phyloP scores from a whole-genome alignment of 441 rosid species.

The Erodium moschatum region DNA sequence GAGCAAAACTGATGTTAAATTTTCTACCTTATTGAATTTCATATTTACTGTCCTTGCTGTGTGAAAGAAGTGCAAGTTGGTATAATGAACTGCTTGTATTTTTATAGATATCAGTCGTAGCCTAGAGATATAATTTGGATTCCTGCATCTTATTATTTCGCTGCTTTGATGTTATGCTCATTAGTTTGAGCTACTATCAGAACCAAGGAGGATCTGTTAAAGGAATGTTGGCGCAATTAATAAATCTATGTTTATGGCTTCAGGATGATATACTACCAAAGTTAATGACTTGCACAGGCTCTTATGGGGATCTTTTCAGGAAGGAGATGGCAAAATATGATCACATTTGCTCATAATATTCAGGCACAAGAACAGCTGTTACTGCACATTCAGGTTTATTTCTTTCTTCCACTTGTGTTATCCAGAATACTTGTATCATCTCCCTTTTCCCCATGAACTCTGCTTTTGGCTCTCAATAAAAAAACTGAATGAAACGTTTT shows the following conservation, averaged over 20 bases:
- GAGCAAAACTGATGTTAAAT: no score
- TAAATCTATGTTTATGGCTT: constrained; percentile 20
- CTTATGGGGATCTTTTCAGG: constrained; percentile 84
- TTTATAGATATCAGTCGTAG: no score
- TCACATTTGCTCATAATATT: constrained; percentile 69
- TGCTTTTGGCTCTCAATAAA: background rate
- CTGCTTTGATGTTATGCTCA: no score
- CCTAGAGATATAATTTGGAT: no score
- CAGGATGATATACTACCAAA: constrained; percentile 98
- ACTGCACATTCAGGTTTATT: constrained; percentile 78
- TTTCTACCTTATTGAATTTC: constrained; percentile 29
- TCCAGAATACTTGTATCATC: background rate
- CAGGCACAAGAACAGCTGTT: constrained; percentile 78
- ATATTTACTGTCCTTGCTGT: no score
- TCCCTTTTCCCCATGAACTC: background rate
- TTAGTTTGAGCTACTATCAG: no score
- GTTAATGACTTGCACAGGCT: constrained; percentile 81
- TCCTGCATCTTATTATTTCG: no score
- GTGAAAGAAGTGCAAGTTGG: no score
- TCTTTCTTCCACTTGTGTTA: constrained; percentile 5
- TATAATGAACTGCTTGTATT: no score
- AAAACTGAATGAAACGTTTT: no score
- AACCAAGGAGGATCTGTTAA: no score
- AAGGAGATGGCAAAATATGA: constrained; percentile 88
- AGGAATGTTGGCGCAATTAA: background rate